Percentiles rank a stretch among this genome's conserved stretches.
phyloP scores from a whole-genome alignment of 2,329 filamentous ascomycete species.

The Blastomyces gilchristii region DNA sequence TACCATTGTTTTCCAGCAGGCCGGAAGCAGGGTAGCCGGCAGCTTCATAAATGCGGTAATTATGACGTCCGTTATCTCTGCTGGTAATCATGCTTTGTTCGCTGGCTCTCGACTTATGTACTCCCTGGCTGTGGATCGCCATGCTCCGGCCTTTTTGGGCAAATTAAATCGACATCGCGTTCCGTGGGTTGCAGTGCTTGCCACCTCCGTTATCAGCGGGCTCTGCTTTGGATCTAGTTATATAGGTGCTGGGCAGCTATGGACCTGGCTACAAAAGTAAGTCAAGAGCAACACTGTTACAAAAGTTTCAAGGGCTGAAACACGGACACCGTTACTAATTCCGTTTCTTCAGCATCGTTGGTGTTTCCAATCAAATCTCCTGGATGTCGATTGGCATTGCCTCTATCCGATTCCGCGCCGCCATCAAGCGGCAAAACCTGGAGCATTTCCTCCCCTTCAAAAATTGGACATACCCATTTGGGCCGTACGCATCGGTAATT shows the following conservation, averaged over 20 bases:
- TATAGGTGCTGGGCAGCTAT: constrained; percentile 54
- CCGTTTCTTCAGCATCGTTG: constrained; percentile 43
- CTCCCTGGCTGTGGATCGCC: constrained; percentile 43
- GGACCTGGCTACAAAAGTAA: constrained; percentile 57
- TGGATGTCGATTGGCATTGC: constrained; percentile 55
- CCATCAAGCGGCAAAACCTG: constrained; percentile 47
- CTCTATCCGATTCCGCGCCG: constrained; percentile 55
- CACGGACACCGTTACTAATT: neutral
- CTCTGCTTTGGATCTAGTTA: constrained; percentile 57
- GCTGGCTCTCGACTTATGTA: constrained; percentile 49
- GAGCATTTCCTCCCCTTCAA: constrained; percentile 53
- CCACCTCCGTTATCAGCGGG: constrained; percentile 45
- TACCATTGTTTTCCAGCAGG: constrained; percentile 52
- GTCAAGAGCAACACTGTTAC: constrained; percentile 13
- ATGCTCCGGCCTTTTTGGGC: constrained; percentile 49
- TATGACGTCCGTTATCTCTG: constrained; percentile 49
- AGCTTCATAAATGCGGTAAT: constrained; percentile 54
- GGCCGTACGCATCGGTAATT: constrained; percentile 47
- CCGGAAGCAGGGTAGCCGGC: constrained; percentile 45
- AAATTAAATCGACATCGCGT: constrained; percentile 41
- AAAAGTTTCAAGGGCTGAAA: no score
- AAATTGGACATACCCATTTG: constrained; percentile 57
- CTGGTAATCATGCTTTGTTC: constrained; percentile 51
- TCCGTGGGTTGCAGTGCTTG: constrained; percentile 46
- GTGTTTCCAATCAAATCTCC: constrained; percentile 56